Base-by-base conservation (phyloP, 331 rosid genomes). In the Malus hybrid region DNA sequence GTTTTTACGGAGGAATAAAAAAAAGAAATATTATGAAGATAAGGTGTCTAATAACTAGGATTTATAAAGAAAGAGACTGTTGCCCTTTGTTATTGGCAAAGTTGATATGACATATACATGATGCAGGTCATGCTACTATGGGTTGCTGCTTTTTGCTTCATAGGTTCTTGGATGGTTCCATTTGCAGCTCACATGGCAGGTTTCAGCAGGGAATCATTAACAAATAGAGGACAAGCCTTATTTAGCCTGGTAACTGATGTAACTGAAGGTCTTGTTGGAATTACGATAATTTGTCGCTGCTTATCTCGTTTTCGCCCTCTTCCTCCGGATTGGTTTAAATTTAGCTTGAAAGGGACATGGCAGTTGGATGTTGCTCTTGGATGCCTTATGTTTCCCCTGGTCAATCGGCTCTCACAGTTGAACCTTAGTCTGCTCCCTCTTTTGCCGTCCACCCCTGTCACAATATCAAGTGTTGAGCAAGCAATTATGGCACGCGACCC, bases 81-180 rank as follows among this genome's bases (percentile, higher is more conserved):
- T 39, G 18, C 34, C 52, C 20, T 44, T 44, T 48, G 60, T 27
- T 61, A 29, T 73, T 61, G 60, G 42, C 29, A 42, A 73, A 61
- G 33, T 19, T 36, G 64, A 36, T 73, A 13, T 61, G 60, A 42
- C 5, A 11, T 61, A 44, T 28, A 62, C 0, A 29, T 72, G 83
- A 28, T 81, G 86, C 90, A 94, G 97, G 99, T 94, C 80, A 90
- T 94, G 97, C 93, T 94, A 85, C 96, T 92, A 22, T 94, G 97
- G 99, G 87, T 91, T 66, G 80, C 83, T 12, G 91, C 97, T 76
- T 90, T 94, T 76, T 94, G 99, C 95, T 93, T 90, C 65, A 94
- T 92, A 81, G 97, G 97, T 67, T 88, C 97, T 72, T 92, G 96
- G 93, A 86, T 92, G 89, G 77, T 92, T 77, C 97, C 97, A 27